Conservation (phyloP, 2,329 filamentous ascomycete genomes). For the Penicillium sp. region DNA sequence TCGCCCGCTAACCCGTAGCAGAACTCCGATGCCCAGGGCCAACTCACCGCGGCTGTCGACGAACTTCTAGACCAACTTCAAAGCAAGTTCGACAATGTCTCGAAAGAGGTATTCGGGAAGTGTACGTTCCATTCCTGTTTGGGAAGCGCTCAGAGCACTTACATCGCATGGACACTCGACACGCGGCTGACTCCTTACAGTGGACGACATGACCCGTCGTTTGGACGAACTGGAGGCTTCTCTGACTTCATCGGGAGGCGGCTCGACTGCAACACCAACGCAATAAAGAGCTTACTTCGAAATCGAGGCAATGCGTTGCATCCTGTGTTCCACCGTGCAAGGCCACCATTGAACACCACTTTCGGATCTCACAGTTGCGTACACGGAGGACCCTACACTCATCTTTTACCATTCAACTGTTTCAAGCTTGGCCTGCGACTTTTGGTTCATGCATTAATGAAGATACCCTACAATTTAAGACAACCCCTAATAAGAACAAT, state of each 20-base stretch:
- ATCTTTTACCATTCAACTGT: neutral
- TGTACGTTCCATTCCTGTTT: conserved; percentile 54
- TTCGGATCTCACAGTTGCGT: neutral
- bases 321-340: neutral
- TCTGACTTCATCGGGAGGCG: conserved; percentile 56
- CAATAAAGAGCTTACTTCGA: conserved; percentile 4
- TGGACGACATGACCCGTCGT: conserved; percentile 90
- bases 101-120: conserved; percentile 83
- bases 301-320: neutral
- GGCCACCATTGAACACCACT: neutral
- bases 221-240: conserved; percentile 79
- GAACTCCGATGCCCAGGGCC: conserved; percentile 47
- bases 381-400: neutral
- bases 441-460: conserved; percentile 9
- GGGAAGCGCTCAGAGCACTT: too few relatives aligned
- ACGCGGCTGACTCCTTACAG: conserved; percentile 46
- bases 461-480: conserved; percentile 20
- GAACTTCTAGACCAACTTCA: conserved; percentile 81
- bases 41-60: conserved; percentile 72
- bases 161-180: neutral
- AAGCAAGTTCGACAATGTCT: conserved; percentile 80
- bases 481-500: neutral
- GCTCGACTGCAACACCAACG: conserved; percentile 17
- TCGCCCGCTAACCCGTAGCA: conserved; percentile 9
- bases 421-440: neutral